Base-by-base conservation (phyloP, 352 stramenopile species). In the Phytophthora quininea region DNA sequence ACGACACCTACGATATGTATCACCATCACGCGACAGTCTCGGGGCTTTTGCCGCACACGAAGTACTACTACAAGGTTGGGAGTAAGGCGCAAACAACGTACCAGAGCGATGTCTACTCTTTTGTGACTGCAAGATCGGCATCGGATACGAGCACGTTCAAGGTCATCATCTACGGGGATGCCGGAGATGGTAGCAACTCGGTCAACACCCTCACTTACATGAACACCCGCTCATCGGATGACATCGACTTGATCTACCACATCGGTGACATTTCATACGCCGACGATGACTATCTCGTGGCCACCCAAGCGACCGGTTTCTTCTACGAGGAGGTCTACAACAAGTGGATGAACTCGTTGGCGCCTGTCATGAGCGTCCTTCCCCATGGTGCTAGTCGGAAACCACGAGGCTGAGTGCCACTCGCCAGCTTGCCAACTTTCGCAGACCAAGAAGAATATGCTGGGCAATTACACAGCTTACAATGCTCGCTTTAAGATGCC, bases 391-490 rank as follows among this genome's bases (percentile, higher is more conserved):
- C 45, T 75, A 3, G 64, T 79, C 3, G 85, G 87, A 19, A 94
- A 93, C 75, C 86, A 94, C 68, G 76, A 80, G 50, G 69, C 63
- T 24, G 73, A 84, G 56, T 84, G 73, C 58, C 63, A 81, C 64
- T 74, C 66, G 2, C 47, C 76, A 2, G 11, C 49, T 15, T 87
- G 78, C 43, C 51, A 73, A 3, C 2, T 76, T 5, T 79, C 75
- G 11, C 19, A 31, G 2, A 51, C 27, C 9, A 82, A 81, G 67
- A 84, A 82, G 37, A 59, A 84, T 45, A 66, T 64, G 31, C 51
- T 84, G n/a, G 68, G 72, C 48, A 84, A 82, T 43, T 94, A 91
- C 72, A 78, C 66, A n/a, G 83, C 84, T 3, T 95, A 67, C 67
- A 80, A 82, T 46, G 42, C 68, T 19, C 69, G 75, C n/a, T 83